Evolutionary conservation across 1,284 basidiomycete species (phyloP), one percentile per base, ranked within the genome.

Genomic region (Rhodotorula sp.): DNA sequence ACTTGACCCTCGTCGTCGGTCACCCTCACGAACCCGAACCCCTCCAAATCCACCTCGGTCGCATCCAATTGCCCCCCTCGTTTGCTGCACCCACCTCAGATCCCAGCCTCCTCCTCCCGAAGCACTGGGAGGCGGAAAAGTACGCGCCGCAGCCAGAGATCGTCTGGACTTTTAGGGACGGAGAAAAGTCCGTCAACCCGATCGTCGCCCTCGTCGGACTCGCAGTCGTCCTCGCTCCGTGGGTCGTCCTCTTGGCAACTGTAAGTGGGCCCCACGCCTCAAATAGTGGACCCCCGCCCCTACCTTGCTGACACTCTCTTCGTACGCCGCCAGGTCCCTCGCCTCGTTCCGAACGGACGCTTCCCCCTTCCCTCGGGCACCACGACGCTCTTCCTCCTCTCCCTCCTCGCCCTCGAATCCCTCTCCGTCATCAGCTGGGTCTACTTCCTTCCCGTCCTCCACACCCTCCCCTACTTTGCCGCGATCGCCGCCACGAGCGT

Each of bases 1-100:
- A 60, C 12, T 31, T 64, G 48, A 64, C 69, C 38, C 74, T 76
- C 61, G 58, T 74, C 66, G 34, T 76, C 71, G 71, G 69, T n/a
- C 26, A 55, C 52, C 64, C 64, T 19, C 3, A 50, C 50, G 16
- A 62, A 31, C 2, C 43, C 43, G 12, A 58, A 2, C 55, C 69
- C 2, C 47, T 73, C 60, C 43, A 45, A n/a, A 55, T 76, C 66
- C 62, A 69, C 7, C 74, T 76, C 57, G 74, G 69, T 8, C 61
- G 68, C 14, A 66, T 64, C 67, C 68, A 71, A 2, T 68, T 69
- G 47, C 72, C 74, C 1, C 65, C 69, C 19, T 50, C 57, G 23
- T 49, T 54, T 4, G 58, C 65, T 38, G 15, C 54, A 18, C n/a
- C 26, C 12, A 16, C 2, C n/a, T 4, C 4, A 12, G 54, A 12